phyloP scores from a whole-genome alignment of 2,329 filamentous ascomycete genomes.

The Calonectria fujianensis region DNA sequence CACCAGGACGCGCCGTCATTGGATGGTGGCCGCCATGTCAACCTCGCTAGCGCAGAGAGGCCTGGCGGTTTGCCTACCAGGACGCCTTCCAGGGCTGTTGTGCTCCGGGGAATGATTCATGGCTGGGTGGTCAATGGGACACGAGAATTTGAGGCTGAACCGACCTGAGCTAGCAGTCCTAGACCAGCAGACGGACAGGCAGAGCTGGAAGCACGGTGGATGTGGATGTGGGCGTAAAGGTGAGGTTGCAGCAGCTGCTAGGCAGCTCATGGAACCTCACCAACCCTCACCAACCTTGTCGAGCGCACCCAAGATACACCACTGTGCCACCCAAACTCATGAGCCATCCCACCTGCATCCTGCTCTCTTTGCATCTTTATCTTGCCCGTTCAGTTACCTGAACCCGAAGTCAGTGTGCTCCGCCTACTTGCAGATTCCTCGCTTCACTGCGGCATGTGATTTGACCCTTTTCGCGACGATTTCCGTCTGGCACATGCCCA shows the following conservation, averaged over 20 bases:
- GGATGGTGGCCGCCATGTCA: neutral
- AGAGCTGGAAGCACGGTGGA: neutral
- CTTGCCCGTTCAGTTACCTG: constrained; percentile 1
- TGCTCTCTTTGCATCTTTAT: constrained; percentile 8
- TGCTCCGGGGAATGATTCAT: neutral
- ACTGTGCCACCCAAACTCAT: constrained; percentile 11
- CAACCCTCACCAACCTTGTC: neutral
- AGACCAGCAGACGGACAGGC: neutral
- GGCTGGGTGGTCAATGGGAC: neutral
- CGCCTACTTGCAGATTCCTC: neutral
- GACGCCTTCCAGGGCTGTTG: neutral
- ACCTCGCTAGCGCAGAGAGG: neutral
- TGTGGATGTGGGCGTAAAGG: neutral
- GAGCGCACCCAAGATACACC: constrained; percentile 7
- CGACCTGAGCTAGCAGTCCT: constrained; percentile 7
- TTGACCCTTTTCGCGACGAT: neutral
- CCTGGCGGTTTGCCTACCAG: neutral
- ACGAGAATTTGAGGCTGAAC: constrained; percentile 12
- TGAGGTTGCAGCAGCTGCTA: neutral
- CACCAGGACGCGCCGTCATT: neutral
- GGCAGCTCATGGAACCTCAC: constrained; percentile 10
- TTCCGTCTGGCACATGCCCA: neutral
- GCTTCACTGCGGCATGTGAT: constrained; percentile 2
- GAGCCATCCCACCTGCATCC: constrained; percentile 11
- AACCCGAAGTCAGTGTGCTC: neutral